These are phyloP conservation scores for Brettanomyces bruxellensis DNA, from an alignment of 805 yeast species.

Conservation along the genomic window DNA sequence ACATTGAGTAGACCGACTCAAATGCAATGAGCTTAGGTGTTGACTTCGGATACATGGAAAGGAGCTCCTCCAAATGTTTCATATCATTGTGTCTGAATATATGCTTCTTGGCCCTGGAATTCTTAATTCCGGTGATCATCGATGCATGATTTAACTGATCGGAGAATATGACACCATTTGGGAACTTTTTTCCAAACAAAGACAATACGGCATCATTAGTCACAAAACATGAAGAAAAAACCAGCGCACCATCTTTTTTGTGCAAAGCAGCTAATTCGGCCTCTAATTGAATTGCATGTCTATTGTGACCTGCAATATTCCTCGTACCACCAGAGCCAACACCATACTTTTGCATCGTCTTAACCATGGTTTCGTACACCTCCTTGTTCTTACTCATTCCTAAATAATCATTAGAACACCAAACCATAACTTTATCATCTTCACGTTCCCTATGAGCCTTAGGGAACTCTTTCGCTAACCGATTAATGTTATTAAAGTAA, in stretches of 20 bases:
- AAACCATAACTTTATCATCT: slow-evolving; percentile 85
- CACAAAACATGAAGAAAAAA: slow-evolving; percentile 90
- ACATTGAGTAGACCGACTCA: slow-evolving; percentile 97
- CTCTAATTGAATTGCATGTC: slow-evolving; percentile 82
- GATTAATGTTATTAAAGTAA: slow-evolving; percentile 92
- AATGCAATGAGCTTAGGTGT: slow-evolving; percentile 94
- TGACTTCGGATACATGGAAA: slow-evolving; percentile 74
- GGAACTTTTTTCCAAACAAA: slow-evolving; percentile 82
- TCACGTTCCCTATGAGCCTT: slow-evolving; percentile 74
- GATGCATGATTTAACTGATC: slow-evolving; percentile 96
- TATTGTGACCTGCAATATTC: slow-evolving; percentile 96
- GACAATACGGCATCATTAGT: slow-evolving; percentile 95
- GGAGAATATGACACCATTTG: slow-evolving; percentile 82
- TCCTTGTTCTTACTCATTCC: slow-evolving; percentile 84
- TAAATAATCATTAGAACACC: slow-evolving; percentile 98
- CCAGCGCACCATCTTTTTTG: slow-evolving; percentile 90
- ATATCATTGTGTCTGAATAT: slow-evolving; percentile 88
- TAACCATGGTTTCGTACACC: slow-evolving; percentile 69
- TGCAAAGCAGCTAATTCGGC: slow-evolving; percentile 82
- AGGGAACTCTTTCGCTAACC: slow-evolving; percentile 91
- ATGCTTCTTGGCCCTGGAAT: slow-evolving; percentile 82
- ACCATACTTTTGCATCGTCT: slow-evolving; percentile 81
- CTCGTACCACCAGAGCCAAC: slow-evolving; percentile 99
- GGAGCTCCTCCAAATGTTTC: slow-evolving; percentile 67
- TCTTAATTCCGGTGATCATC: slow-evolving; percentile 92